These are phyloP conservation scores for Pseudogymnoascus verrucosus DNA, from an alignment of 2,329 filamentous ascomycete genomes.

Conservation along the genomic window DNA sequence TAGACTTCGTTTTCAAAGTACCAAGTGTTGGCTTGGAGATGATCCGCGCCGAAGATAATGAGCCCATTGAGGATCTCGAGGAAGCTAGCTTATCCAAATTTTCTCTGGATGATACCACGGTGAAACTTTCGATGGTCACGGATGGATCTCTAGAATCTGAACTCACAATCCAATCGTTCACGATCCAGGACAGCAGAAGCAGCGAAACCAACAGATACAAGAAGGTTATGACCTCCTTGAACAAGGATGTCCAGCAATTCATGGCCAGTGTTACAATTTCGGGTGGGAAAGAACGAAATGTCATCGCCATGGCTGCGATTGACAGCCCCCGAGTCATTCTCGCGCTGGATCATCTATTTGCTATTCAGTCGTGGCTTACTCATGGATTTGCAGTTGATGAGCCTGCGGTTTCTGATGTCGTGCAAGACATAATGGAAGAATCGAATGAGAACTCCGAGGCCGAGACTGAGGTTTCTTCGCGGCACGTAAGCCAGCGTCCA, in stretches of 20 bases:
- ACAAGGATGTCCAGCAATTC: conserved; percentile 91
- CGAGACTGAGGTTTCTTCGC: conserved; percentile 38
- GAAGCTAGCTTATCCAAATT: conserved; percentile 84
- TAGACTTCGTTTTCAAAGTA: conserved; percentile 86
- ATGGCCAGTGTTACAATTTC: conserved; percentile 97
- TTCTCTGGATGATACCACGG: conserved; percentile 82
- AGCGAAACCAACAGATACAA: conserved; percentile 90
- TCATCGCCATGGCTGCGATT: conserved; percentile 87
- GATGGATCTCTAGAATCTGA: conserved; percentile 90
- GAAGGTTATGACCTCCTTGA: conserved; percentile 96
- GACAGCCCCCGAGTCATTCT: conserved; percentile 94
- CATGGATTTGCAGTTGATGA: conserved; percentile 63
- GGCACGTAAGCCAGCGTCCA: background rate
- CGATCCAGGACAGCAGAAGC: conserved; percentile 84
- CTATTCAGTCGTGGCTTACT: conserved; percentile 74
- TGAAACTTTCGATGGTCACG: conserved; percentile 89
- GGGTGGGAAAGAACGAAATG: conserved; percentile 67
- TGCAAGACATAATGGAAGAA: conserved; percentile 45
- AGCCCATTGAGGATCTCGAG: conserved; percentile 71
- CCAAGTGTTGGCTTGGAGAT: conserved; percentile 84
- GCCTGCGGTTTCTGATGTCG: conserved; percentile 37
- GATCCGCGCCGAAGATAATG: conserved; percentile 64
- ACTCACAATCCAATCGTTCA: conserved; percentile 87
- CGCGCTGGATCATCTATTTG: conserved; percentile 90
- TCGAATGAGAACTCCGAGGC: conserved; percentile 51